A percentile compares a stretch with the other conserved stretches of the same genome.
Conservation (phyloP, 352 stramenopile genomes). For the Phytopythium mirpurense region DNA sequence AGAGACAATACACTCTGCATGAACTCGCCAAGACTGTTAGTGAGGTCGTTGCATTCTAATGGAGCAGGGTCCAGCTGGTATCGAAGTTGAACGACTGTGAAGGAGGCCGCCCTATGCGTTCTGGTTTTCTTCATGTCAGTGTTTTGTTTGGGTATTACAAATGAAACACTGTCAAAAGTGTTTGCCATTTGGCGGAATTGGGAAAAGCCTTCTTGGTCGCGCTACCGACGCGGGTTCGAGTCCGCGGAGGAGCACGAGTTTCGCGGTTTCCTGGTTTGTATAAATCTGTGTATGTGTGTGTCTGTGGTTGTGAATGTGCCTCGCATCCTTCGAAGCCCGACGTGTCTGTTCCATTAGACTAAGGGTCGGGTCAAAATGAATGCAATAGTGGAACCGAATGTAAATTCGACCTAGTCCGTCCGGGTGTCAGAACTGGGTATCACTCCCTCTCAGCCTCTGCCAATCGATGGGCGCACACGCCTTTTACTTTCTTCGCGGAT, state of each 20-base stretch:
- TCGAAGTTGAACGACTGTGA: too few species aligned
- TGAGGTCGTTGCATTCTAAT: too few species aligned
- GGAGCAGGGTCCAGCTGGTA: too few species aligned
- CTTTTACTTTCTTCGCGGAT: constrained; percentile 6
- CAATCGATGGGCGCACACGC: constrained; percentile 77
- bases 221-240: constrained; percentile 50
- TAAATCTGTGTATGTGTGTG: background rate
- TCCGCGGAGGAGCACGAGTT: constrained; percentile 19
- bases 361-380: constrained; percentile 86
- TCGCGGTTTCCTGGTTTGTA: constrained; percentile 9
- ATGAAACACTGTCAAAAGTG: background rate
- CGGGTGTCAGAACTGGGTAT: constrained; percentile 84
- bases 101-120: too few species aligned
- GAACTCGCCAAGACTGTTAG: too few species aligned
- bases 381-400: constrained; percentile 51
- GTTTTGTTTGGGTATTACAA: background rate
- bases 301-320: constrained; percentile 4
- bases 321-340: constrained; percentile 85
- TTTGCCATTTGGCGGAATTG: too few species aligned
- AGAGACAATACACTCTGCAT: too few species aligned
- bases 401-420: constrained; percentile 27
- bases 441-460: constrained; percentile 69
- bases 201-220: too few species aligned
- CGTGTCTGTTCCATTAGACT: constrained; percentile 89
- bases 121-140: background rate